Percentiles rank a stretch among this genome's conserved stretches.
Evolutionary conservation across 345 rosid species (phyloP).

Genomic region (Corchorus olitorius): DNA sequence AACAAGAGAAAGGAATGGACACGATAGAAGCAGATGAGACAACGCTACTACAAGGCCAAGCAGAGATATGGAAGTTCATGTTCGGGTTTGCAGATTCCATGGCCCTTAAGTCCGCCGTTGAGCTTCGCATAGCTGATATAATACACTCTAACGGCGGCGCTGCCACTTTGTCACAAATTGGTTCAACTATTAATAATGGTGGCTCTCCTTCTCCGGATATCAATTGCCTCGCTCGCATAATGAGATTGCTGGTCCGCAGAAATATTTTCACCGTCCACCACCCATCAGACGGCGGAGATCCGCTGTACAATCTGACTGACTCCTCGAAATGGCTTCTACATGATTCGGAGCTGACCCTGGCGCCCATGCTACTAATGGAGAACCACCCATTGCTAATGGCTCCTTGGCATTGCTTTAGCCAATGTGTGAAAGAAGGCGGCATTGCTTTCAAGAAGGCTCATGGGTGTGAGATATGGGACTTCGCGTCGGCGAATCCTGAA

Average conservation of each 20-base stretch:
- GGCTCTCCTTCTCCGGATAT: constrained; percentile 18
- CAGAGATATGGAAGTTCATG: constrained; percentile 26
- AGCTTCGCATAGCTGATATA: constrained; percentile 43
- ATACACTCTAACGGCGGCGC: constrained; percentile 27
- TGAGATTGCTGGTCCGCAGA: constrained; percentile 36
- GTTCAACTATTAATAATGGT: constrained; percentile 20
- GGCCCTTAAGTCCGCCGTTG: constrained; percentile 41
- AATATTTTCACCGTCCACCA: constrained; percentile 23
- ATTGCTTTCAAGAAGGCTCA: constrained; percentile 36
- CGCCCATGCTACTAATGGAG: constrained; percentile 32
- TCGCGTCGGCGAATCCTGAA: constrained; percentile 22
- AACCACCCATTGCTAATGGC: constrained; percentile 25
- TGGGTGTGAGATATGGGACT: constrained; percentile 34
- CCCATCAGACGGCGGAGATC: constrained; percentile 26
- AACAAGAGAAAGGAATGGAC: background rate
- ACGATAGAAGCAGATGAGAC: constrained; percentile 23
- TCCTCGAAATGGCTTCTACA: constrained; percentile 38
- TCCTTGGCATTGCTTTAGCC: constrained; percentile 35
- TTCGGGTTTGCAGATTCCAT: constrained; percentile 40
- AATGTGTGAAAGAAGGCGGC: constrained; percentile 41
- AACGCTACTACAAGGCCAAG: constrained; percentile 23
- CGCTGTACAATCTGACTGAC: constrained; percentile 29
- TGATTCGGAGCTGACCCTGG: constrained; percentile 26
- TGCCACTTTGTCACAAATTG: constrained; percentile 32
- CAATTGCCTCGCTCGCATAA: constrained; percentile 32